A percentile compares a stretch with the other conserved stretches of the same genome.
phyloP scores from a whole-genome alignment of 257 asterid genomes.

The Apocynum venetum region DNA sequence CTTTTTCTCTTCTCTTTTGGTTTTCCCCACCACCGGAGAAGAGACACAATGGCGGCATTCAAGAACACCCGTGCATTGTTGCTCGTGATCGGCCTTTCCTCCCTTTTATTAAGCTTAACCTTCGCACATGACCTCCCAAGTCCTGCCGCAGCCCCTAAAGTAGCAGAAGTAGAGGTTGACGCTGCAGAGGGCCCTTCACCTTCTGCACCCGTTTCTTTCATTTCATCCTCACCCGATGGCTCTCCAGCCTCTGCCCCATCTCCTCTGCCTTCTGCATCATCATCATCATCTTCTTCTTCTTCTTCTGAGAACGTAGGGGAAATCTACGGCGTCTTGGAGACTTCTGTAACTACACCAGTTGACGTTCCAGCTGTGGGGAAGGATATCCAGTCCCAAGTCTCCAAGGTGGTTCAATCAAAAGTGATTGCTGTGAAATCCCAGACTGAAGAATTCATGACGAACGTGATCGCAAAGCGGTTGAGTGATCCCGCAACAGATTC shows the following conservation, averaged over 20 bases:
- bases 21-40: not conserved
- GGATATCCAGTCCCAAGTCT: not conserved
- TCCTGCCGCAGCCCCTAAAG: not conserved
- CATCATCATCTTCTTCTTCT: too few relatives aligned
- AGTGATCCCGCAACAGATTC: not conserved
- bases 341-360: not conserved
- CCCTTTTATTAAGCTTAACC: slow-evolving; percentile 1
- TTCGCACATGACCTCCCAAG: slow-evolving; percentile 1
- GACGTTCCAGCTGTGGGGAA: not conserved
- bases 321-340: not conserved
- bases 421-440: not conserved
- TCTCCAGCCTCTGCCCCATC: slow-evolving; percentile 1
- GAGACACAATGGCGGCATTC: slow-evolving; percentile 6
- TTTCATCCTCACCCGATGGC: not conserved
- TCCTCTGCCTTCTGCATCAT: not conserved
- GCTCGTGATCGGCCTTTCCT: not conserved
- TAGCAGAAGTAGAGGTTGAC: not conserved
- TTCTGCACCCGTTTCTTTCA: not conserved
- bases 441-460: not conserved
- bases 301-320: not conserved
- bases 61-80: not conserved
- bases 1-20: not conserved
- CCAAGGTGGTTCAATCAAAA: not conserved
- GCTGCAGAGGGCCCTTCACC: not conserved
- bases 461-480: slow-evolving; percentile 3